Evolutionary conservation across 306 rosid species (phyloP), one percentile per base, ranked within the genome.

Genomic region (Vigna hirtella): DNA sequence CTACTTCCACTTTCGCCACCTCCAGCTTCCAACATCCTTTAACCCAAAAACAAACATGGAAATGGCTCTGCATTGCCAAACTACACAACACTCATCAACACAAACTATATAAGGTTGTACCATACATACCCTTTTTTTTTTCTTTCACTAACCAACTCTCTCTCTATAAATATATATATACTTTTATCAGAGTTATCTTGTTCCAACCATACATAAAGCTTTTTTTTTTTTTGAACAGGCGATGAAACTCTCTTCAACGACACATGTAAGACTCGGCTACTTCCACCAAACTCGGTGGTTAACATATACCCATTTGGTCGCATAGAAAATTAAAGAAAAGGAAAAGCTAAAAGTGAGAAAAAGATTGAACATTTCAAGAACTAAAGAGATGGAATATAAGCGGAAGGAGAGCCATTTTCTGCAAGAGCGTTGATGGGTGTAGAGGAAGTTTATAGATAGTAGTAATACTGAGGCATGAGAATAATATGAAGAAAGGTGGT

Each of bases 31-130:
- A 16, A 57, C 57, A 53, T 62, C 24, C n/a, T 20, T 24, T 71
- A 73, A 22, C 53, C 85, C 81, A 84, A 88, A 91, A 89, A 90
- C 97, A 91, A 88, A 84, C 87, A 84, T 88, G 91, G 90, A 91
- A 90, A 91, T 89, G 83, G 88, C 72, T 43, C 69, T 36, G 16
- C 15, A 64, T 63, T 79, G 38, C 49, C 0, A 48, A 73, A 24
- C 3, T 50, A 26, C 28, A 26, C 28, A 43, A 65, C 40, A 50
- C 11, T 57, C 24, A 9, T 65, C 20, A 64, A 55, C 2, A 70
- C 72, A 48, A 78, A 26, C 83, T 72, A 49, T 72, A 40, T 30
- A 4, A 52, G 32, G 1, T 71, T n/a, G 38, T 47, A 65, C 70
- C 22, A 51, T 42, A 42, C 42, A 42, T 9, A 42, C 12, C 4